Base-by-base conservation (phyloP, 2,329 filamentous ascomycete species). In the Curvularia eragrostidis region DNA sequence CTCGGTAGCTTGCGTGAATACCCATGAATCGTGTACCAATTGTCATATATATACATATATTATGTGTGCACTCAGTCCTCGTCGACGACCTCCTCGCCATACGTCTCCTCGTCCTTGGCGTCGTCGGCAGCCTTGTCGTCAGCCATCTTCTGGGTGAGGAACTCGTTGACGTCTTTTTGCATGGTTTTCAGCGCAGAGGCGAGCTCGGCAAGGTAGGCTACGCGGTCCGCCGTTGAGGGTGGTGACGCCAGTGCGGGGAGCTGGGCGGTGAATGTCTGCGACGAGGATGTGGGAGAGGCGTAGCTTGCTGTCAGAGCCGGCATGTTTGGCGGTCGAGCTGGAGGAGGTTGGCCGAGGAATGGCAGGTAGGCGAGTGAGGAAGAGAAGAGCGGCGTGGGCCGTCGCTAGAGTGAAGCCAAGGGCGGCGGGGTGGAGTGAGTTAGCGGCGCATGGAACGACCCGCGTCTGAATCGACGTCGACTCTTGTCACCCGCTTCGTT, bases 21-120 rank as follows among this genome's bases (percentile, higher is more conserved):
- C 23, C 42, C 38, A 30, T 38, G 18, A 19, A 49, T 28, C n/a
- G 28, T 32, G 15, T 32, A 30, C 23, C 34, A 28, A 50, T 34
- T 51, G 10, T 39, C 18, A 13, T 21, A 9, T 10, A 24, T 42
- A 7, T 43, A 3, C n/a, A 10, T 43, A 26, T 18, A 34, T 28
- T 43, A 26, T 18, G 42, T 28, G 44, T 21, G 30, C 12, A 5
- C 26, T 69, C 66, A 68, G 15, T 90, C 89, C 41, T 90, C 88
- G 48, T 89, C 87, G 12, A 85, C 80, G 23, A 88, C 85, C 75
- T 96, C 92, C 76, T 96, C 93, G 47, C 92, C 93, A 73, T 97
- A 96, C 72, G 93, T 90, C 68, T 91, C 86, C 71, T 92, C 90
- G 30, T 79, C 77, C 53, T 74, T 75, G 53, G 75, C 73, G 54